Evolutionary conservation across 192 early-diverging fungal genomes (phyloP).

Genomic region (Dispira simplex): DNA sequence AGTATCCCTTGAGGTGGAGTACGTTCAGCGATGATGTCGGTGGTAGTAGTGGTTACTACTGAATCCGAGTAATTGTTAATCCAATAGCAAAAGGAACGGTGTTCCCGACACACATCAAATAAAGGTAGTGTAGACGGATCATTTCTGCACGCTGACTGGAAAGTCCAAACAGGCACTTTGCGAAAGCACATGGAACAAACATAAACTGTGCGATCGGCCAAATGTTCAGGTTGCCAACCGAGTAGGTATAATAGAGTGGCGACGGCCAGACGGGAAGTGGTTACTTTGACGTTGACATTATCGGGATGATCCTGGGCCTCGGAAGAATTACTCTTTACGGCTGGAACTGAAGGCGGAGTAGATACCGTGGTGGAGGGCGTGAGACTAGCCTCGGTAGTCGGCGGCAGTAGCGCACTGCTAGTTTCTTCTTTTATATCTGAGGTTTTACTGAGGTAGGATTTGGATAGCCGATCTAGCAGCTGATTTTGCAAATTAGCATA

Average conservation of each 20-base stretch:
- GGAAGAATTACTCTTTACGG: too few species aligned
- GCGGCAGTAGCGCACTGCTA: constrained; percentile 21
- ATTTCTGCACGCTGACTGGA: neutral
- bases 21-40: too few species aligned
- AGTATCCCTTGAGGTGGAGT: too few species aligned
- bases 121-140: neutral
- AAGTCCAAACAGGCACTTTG: neutral
- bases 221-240: neutral
- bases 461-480: constrained; percentile 1
- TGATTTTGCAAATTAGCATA: neutral
- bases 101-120: constrained; percentile 23
- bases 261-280: neutral
- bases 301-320: constrained; percentile 13
- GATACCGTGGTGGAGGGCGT: constrained; percentile 16
- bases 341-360: too few species aligned
- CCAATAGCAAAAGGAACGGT: constrained; percentile 33
- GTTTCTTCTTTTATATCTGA: neutral
- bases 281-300: constrained; percentile 23
- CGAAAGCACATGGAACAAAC: neutral
- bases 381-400: constrained; percentile 18
- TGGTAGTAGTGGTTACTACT: too few species aligned
- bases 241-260: too few species aligned
- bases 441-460: neutral
- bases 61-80: too few species aligned
- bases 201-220: neutral